Conservation (phyloP, 139 green algal species). For the Bryopsis sp. region DNA sequence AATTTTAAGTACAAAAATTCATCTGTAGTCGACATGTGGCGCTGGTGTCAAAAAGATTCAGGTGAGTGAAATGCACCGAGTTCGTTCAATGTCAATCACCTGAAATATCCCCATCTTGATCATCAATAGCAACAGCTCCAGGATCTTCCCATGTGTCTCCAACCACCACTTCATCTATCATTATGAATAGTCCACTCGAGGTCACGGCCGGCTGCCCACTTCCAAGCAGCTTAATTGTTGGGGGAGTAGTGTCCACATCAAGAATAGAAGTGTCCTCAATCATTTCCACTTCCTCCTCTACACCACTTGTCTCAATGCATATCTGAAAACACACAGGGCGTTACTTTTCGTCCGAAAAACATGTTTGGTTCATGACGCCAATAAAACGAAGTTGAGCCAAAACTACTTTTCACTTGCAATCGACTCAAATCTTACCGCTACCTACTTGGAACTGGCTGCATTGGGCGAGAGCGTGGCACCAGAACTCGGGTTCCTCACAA, state of each 20-base stretch:
- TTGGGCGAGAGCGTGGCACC: neutral
- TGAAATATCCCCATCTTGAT: neutral
- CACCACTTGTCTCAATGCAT: no score
- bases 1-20: no score
- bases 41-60: neutral
- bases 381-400: no score
- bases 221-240: neutral
- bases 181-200: neutral
- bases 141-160: neutral
- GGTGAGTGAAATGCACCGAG: conserved; percentile 6
- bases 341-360: no score
- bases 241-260: neutral
- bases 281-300: no score
- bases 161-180: neutral
- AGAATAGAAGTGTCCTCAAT: neutral
- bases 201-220: neutral
- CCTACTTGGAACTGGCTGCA: conserved; percentile 4
- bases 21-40: no score
- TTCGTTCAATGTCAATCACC: neutral
- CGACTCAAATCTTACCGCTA: neutral
- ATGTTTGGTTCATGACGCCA: no score
- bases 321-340: no score
- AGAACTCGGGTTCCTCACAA: neutral
- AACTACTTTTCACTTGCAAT: neutral
- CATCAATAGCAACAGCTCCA: neutral